Conservation (phyloP, 441 rosid genomes). For the Gossypium schwendimanii region DNA sequence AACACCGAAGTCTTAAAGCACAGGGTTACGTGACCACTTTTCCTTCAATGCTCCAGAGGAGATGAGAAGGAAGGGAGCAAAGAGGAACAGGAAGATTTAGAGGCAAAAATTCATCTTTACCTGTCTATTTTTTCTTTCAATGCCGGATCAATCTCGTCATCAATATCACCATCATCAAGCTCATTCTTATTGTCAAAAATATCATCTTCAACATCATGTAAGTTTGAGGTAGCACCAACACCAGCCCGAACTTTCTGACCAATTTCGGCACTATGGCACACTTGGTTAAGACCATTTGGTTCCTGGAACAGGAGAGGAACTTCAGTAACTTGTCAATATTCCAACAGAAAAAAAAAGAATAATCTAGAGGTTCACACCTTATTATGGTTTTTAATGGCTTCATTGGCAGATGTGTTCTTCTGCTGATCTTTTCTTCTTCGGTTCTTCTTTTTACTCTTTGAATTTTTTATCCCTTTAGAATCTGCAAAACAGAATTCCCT, state of each 20-base stretch:
- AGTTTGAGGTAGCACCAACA: conserved; percentile 33
- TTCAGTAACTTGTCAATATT: conserved; percentile 12
- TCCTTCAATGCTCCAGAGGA: background rate
- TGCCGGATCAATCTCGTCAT: conserved; percentile 90
- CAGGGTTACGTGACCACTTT: background rate
- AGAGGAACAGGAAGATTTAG: background rate
- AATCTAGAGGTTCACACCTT: conserved; percentile 36
- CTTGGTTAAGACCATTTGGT: conserved; percentile 28
- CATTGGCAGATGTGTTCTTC: conserved; percentile 32
- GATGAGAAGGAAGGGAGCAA: background rate
- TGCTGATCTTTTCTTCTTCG: conserved; percentile 54
- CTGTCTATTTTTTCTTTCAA: conserved; percentile 73
- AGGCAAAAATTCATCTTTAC: conserved; percentile 30
- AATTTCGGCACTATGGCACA: conserved; percentile 27
- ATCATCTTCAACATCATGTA: conserved; percentile 32
- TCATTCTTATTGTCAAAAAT: conserved; percentile 41
- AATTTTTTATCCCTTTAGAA: conserved; percentile 51
- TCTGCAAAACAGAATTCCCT: conserved; percentile 49
- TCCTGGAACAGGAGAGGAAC: conserved; percentile 36
- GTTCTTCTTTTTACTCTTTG: conserved; percentile 72
- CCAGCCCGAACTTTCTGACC: conserved; percentile 28
- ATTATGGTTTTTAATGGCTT: conserved; percentile 25
- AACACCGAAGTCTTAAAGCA: background rate
- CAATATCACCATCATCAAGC: conserved; percentile 62
- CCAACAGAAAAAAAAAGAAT: conserved; percentile 10